Conservation (phyloP, 305 asterid species). For the Fraxinus velutina region DNA sequence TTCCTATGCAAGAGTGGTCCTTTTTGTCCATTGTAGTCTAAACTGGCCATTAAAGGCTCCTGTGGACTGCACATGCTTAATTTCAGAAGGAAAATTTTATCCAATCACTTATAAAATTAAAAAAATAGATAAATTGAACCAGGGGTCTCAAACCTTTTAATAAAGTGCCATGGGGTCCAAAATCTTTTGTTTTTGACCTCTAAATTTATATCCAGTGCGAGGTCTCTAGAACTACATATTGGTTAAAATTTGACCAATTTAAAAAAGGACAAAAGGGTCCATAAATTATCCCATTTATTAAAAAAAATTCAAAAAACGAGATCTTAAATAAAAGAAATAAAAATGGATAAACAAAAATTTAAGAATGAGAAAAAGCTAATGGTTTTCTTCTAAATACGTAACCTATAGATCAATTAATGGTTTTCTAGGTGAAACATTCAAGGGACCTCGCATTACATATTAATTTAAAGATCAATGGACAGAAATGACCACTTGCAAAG, state of each 20-base stretch:
- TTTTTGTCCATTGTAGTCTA: not conserved
- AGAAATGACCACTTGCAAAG: too few species aligned
- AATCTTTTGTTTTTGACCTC: not conserved
- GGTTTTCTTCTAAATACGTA: not conserved
- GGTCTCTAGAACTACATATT: not conserved
- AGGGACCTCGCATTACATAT: not conserved
- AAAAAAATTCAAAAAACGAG: not conserved
- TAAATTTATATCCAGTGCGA: not conserved
- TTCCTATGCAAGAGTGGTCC: not conserved
- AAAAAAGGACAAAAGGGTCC: not conserved
- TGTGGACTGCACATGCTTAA: not conserved
- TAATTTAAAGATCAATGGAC: too few species aligned
- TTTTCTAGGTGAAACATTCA: not conserved
- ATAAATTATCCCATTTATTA: not conserved
- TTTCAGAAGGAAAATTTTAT: not conserved
- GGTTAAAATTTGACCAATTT: not conserved
- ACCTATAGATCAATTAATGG: not conserved
- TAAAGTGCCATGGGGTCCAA: not conserved
- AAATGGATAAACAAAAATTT: not conserved
- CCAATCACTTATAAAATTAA: not conserved
- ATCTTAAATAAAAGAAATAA: too few species aligned
- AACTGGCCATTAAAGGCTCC: not conserved
- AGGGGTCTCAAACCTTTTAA: not conserved
- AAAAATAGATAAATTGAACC: not conserved
- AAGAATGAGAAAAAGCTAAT: not conserved